phyloP scores from a whole-genome alignment of 1,139 yeast genomes.

The Sporopachydermia cereana region DNA sequence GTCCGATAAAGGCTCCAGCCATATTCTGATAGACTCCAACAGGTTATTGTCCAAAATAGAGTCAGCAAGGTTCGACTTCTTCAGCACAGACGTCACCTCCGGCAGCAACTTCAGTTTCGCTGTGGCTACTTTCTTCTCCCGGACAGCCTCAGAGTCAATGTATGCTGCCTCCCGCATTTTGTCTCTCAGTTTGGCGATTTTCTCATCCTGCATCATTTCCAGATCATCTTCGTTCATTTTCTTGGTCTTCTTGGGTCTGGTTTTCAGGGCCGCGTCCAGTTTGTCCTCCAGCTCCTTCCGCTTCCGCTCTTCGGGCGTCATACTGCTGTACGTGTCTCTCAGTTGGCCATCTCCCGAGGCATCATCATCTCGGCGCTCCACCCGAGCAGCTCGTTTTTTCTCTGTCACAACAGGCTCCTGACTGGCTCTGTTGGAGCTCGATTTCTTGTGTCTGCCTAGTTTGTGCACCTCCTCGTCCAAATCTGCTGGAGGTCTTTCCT shows the following conservation, averaged over 20 bases:
- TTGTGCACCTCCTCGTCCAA: slow-evolving; percentile 30
- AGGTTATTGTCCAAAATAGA: slow-evolving; percentile 89
- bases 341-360: slow-evolving; percentile 9
- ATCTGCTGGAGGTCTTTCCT: slow-evolving; percentile 17
- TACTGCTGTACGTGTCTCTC: slow-evolving; percentile 11
- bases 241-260: slow-evolving; percentile 31
- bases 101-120: slow-evolving; percentile 75
- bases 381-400: slow-evolving; percentile 8
- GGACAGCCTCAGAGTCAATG: slow-evolving; percentile 73
- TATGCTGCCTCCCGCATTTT: slow-evolving; percentile 92
- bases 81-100: slow-evolving; percentile 62
- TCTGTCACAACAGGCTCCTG: slow-evolving; percentile 12
- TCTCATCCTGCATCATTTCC: slow-evolving; percentile 91
- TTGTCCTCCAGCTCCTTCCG: slow-evolving; percentile 73
- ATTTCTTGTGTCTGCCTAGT: slow-evolving; percentile 26
- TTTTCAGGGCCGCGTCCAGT: slow-evolving; percentile 66
- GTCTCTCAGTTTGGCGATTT: slow-evolving; percentile 68
- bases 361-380: slow-evolving; percentile 8
- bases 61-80: slow-evolving; percentile 80
- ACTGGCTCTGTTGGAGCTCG: slow-evolving; percentile 12
- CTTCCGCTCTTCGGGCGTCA: slow-evolving; percentile 37
- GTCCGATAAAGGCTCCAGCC: slow-evolving; percentile 98
- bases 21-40: slow-evolving; percentile 84
- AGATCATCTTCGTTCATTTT: slow-evolving; percentile 80
- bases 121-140: slow-evolving; percentile 61